Percentiles rank a stretch among this genome's conserved stretches.
Evolutionary conservation across 116 monocot species (phyloP).

Genomic region (Papilionanthe hybrid): DNA sequence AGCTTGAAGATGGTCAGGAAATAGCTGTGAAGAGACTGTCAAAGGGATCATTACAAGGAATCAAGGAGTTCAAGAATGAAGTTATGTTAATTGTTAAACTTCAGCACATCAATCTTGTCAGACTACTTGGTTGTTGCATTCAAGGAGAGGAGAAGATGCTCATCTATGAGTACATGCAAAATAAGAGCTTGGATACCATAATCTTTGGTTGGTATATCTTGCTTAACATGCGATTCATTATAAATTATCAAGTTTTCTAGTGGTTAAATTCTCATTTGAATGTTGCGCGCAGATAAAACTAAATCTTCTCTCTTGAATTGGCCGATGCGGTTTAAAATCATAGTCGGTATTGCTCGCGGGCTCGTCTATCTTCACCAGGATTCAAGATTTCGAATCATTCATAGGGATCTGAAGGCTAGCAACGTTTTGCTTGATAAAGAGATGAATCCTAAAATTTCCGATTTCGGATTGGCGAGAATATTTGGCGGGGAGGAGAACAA

Average conservation of each 20-base stretch:
- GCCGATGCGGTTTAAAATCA: constrained; percentile 25
- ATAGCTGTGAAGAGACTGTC: constrained; percentile 39
- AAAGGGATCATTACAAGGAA: constrained; percentile 22
- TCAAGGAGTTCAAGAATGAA: constrained; percentile 27
- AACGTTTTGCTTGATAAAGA: constrained; percentile 37
- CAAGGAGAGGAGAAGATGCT: constrained; percentile 22
- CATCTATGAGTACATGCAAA: constrained; percentile 34
- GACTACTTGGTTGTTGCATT: constrained; percentile 31
- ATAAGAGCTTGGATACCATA: constrained; percentile 29
- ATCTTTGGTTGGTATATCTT: constrained; percentile 16
- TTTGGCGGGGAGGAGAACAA: constrained; percentile 17
- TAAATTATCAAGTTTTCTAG: neutral
- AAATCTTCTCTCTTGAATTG: constrained; percentile 9
- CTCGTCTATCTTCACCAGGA: constrained; percentile 51
- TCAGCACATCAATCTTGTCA: constrained; percentile 31
- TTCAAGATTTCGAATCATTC: constrained; percentile 34
- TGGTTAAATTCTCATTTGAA: neutral
- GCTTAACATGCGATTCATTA: neutral
- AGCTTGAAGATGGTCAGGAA: constrained; percentile 12
- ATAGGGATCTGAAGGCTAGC: constrained; percentile 45
- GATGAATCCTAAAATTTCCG: constrained; percentile 54
- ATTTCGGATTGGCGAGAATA: constrained; percentile 49
- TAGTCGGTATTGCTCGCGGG: constrained; percentile 32
- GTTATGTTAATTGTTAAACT: constrained; percentile 24
- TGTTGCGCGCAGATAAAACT: constrained; percentile 7